Evolutionary conservation across 495 filamentous ascomycete genomes (phyloP).

Genomic region (Penicillium argentinense): DNA sequence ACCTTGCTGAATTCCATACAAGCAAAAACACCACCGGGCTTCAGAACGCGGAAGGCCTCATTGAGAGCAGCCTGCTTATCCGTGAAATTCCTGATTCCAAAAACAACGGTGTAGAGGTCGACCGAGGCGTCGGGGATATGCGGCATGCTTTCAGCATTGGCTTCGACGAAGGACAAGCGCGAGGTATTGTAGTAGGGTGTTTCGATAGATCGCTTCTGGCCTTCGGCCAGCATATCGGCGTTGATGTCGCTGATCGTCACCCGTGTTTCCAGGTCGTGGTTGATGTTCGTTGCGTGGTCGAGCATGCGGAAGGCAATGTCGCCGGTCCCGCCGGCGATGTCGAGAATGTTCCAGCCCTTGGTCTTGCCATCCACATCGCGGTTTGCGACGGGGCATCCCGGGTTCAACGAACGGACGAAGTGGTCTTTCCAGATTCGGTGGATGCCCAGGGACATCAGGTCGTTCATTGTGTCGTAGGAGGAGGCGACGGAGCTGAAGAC

Average conservation of each 20-base stretch:
- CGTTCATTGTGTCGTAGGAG: slow-evolving; percentile 95
- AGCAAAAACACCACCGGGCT: slow-evolving; percentile 93
- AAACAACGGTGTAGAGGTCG: slow-evolving; percentile 96
- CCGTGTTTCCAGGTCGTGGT: slow-evolving; percentile 71
- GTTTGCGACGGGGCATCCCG: slow-evolving; percentile 61
- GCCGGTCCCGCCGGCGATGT: slow-evolving; percentile 95
- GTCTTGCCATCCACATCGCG: slow-evolving; percentile 20
- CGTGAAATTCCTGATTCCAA: slow-evolving; percentile 96
- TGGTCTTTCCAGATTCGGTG: slow-evolving; percentile 98
- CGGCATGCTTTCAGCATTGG: slow-evolving; percentile 81
- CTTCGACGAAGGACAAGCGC: slow-evolving; percentile 77
- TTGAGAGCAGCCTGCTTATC: slow-evolving; percentile 75
- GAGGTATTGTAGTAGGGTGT: slow-evolving; percentile 57
- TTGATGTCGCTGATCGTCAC: slow-evolving; percentile 97
- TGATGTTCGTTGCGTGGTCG: slow-evolving; percentile 79
- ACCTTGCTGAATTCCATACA: slow-evolving; percentile 95
- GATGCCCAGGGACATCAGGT: slow-evolving; percentile 96
- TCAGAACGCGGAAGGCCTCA: slow-evolving; percentile 84
- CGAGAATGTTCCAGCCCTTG: slow-evolving; percentile 77
- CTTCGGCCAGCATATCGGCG: slow-evolving; percentile 87
- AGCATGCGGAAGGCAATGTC: slow-evolving; percentile 98
- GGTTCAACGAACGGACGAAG: slow-evolving; percentile 90
- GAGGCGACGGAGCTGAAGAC: slow-evolving; percentile 96
- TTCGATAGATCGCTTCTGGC: slow-evolving; percentile 66
- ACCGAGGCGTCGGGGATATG: slow-evolving; percentile 62